A percentile compares a stretch with the other conserved stretches of the same genome.
Evolutionary conservation across 345 rosid genomes (phyloP).

Genomic region (Populus pruinosa): DNA sequence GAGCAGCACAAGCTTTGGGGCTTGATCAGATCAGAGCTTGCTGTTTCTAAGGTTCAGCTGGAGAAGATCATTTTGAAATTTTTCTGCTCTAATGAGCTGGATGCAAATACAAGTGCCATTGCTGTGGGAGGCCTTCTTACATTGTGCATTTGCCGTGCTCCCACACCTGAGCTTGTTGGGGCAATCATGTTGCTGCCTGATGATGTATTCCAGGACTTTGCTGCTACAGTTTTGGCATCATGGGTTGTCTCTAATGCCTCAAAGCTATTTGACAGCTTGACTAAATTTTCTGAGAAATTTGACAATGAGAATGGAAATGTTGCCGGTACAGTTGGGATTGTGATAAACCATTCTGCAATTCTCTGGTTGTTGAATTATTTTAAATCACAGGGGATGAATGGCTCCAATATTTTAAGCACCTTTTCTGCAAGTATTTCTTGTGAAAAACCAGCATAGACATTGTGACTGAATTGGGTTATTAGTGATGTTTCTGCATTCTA

Average conservation of each 20-base stretch:
- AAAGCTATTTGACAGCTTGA: conserved; percentile 44
- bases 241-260: conserved; percentile 45
- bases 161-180: conserved; percentile 46
- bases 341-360: conserved; percentile 34
- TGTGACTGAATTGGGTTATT: background rate
- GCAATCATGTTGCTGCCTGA: conserved; percentile 44
- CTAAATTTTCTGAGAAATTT: conserved; percentile 35
- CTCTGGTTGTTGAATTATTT: conserved; percentile 43
- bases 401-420: conserved; percentile 22
- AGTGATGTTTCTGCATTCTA: background rate
- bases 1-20: conserved; percentile 58
- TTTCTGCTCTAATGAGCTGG: conserved; percentile 33
- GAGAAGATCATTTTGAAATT: conserved; percentile 46
- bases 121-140: conserved; percentile 46
- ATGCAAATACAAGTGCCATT: conserved; percentile 37
- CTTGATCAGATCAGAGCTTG: conserved; percentile 49
- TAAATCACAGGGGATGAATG: conserved; percentile 25
- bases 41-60: conserved; percentile 32
- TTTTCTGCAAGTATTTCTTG: conserved; percentile 8
- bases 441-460: background rate
- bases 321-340: conserved; percentile 20
- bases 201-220: conserved; percentile 35
- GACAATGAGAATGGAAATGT: conserved; percentile 15
- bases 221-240: conserved; percentile 39
- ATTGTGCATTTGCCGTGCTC: conserved; percentile 37